These are phyloP conservation scores for Bassia scoparia DNA, from an alignment of 148 eudicot species.

Conservation along the genomic window DNA sequence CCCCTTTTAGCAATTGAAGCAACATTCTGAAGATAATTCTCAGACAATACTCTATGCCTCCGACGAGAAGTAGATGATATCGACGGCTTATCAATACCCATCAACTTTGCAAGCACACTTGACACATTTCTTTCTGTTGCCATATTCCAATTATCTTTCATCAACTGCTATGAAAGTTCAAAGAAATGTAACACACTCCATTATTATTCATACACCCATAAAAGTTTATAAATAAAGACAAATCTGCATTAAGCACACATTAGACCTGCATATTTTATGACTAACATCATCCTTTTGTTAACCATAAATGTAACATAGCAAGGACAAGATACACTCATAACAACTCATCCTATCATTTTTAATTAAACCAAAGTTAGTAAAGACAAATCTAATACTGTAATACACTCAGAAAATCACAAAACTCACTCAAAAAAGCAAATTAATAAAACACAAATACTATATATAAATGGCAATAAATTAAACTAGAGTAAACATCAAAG, in stretches of 20 bases:
- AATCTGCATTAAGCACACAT: background rate
- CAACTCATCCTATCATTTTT: background rate
- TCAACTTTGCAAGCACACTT: conserved; percentile 60
- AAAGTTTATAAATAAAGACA: background rate
- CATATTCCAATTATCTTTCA: conserved; percentile 21
- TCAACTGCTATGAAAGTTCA: conserved; percentile 2
- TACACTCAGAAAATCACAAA: background rate
- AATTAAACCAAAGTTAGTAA: background rate
- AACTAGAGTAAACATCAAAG: background rate
- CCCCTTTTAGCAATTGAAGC: conserved; percentile 40
- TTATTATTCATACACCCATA: conserved; percentile 13
- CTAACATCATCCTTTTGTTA: background rate
- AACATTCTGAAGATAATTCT: conserved; percentile 45
- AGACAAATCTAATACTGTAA: conserved; percentile 2
- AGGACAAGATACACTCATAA: background rate
- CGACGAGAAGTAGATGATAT: conserved; percentile 13
- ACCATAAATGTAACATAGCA: conserved; percentile 5
- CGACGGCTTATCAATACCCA: conserved; percentile 46
- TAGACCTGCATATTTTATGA: background rate
- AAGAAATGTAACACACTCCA: background rate
- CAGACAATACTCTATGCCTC: conserved; percentile 45
- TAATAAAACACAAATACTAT: background rate
- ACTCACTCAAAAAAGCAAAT: background rate
- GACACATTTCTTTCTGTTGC: conserved; percentile 29
- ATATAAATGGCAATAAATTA: background rate